phyloP scores from a whole-genome alignment of 495 filamentous ascomycete genomes.

The Lasiosphaeris hirsuta region DNA sequence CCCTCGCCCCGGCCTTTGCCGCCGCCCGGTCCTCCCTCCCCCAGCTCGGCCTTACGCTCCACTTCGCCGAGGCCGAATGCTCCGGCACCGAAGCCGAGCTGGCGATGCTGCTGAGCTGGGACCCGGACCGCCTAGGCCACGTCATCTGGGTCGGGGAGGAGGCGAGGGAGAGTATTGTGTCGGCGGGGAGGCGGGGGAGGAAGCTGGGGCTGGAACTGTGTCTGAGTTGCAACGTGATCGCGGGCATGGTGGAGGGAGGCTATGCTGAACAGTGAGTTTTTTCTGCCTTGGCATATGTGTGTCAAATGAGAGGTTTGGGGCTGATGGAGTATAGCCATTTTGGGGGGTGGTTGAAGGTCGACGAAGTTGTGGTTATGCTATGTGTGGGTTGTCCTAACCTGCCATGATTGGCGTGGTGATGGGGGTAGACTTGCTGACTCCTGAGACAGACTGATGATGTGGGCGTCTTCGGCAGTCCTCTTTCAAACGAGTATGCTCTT shows the following conservation, averaged over 20 bases:
- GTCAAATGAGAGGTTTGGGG: background rate
- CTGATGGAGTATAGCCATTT: slow-evolving; percentile 25
- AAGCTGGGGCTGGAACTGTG: slow-evolving; percentile 70
- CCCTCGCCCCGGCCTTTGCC: slow-evolving; percentile 55
- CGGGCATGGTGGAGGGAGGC: slow-evolving; percentile 64
- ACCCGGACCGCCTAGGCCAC: slow-evolving; percentile 72
- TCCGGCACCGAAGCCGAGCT: slow-evolving; percentile 58
- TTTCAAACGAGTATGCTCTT: slow-evolving; percentile 78
- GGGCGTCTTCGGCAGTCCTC: slow-evolving; percentile 71
- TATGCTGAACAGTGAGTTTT: slow-evolving; percentile 57
- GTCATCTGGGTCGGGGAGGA: slow-evolving; percentile 67
- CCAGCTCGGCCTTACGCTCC: slow-evolving; percentile 64
- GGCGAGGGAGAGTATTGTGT: slow-evolving; percentile 53
- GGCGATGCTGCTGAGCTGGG: slow-evolving; percentile 56
- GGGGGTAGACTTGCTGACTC: background rate
- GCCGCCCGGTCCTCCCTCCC: slow-evolving; percentile 44
- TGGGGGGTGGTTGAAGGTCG: slow-evolving; percentile 37
- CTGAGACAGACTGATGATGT: slow-evolving; percentile 75
- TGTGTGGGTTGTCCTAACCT: slow-evolving; percentile 28
- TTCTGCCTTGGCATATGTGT: slow-evolving; percentile 10
- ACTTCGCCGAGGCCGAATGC: slow-evolving; percentile 68
- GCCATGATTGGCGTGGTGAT: background rate
- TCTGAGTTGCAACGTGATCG: slow-evolving; percentile 76
- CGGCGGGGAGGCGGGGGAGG: slow-evolving; percentile 20
- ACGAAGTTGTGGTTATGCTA: slow-evolving; percentile 34